Conservation (phyloP, 1,284 basidiomycete genomes). For the Rhodotorula sp. region DNA sequence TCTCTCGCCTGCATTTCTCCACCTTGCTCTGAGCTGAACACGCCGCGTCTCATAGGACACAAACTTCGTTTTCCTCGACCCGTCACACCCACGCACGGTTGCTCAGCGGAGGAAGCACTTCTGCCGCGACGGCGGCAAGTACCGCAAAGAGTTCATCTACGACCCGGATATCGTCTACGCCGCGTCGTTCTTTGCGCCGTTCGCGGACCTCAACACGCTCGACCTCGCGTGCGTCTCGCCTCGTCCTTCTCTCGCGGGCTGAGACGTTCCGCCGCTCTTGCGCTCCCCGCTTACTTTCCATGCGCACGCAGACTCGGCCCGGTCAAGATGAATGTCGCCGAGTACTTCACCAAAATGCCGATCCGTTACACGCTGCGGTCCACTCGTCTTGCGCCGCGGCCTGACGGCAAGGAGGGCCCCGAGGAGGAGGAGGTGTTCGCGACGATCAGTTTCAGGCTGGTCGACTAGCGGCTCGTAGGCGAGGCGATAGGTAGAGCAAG, state of each 20-base stretch:
- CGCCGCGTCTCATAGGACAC: constrained; percentile 46
- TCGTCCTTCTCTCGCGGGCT: no score
- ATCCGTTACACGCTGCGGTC: constrained; percentile 53
- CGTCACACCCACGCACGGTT: constrained; percentile 46
- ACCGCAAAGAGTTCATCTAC: constrained; percentile 49
- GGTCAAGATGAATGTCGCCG: constrained; percentile 29
- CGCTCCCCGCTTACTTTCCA: not conserved
- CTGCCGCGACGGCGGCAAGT: constrained; percentile 42
- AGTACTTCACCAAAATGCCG: constrained; percentile 51
- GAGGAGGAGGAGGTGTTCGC: constrained; percentile 51
- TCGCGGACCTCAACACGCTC: constrained; percentile 46
- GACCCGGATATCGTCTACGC: constrained; percentile 48
- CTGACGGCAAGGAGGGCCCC: constrained; percentile 32
- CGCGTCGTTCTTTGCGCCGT: constrained; percentile 42
- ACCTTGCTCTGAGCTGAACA: not conserved
- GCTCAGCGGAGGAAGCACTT: constrained; percentile 53
- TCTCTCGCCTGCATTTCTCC: not conserved
- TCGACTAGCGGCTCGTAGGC: no score
- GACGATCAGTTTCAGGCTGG: constrained; percentile 53
- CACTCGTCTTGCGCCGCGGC: constrained; percentile 39
- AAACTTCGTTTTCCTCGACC: constrained; percentile 52
- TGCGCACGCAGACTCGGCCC: not conserved
- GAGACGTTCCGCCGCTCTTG: no score
- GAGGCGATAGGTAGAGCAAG: no score
- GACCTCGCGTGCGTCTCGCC: constrained; percentile 33